These are phyloP conservation scores for Albophoma yamanashiensis DNA, from an alignment of 2,329 filamentous ascomycete species.

Conservation along the genomic window DNA sequence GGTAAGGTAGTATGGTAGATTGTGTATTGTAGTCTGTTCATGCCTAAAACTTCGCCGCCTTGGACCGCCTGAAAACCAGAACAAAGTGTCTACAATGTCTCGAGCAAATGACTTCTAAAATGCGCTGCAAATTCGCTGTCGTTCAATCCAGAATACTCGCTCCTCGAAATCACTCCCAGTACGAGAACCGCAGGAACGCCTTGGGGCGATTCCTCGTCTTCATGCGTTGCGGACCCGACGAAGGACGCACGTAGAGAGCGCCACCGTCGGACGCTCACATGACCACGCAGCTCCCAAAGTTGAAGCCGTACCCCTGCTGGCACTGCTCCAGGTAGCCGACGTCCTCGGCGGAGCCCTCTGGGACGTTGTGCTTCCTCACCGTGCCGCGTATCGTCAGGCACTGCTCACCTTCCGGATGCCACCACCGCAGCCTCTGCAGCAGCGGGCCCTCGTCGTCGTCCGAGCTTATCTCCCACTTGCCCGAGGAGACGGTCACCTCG, in stretches of 20 bases:
- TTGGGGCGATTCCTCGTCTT: neutral
- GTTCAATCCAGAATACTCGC: neutral
- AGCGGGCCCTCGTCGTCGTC: constrained; percentile 60
- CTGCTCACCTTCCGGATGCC: constrained; percentile 83
- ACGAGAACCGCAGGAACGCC: neutral
- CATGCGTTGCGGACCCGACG: neutral
- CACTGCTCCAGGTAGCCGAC: constrained; percentile 69
- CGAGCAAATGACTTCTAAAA: neutral
- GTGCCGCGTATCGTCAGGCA: constrained; percentile 65
- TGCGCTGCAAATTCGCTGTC: neutral
- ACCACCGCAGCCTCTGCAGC: constrained; percentile 78
- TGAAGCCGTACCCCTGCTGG: constrained; percentile 34
- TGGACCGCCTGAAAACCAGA: neutral
- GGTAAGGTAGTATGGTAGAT: too few relatives aligned
- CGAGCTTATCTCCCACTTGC: constrained; percentile 77
- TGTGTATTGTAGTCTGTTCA: too few relatives aligned
- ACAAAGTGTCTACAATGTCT: neutral
- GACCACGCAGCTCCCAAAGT: constrained; percentile 34
- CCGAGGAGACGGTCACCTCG: constrained; percentile 65
- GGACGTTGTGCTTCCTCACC: constrained; percentile 50
- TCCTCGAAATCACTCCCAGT: neutral
- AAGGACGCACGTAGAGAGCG: too few relatives aligned
- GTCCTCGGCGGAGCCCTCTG: constrained; percentile 54
- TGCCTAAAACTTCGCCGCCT: neutral
- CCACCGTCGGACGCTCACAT: constrained; percentile 28